Evolutionary conservation across 805 yeast genomes (phyloP).

Genomic region (Jamesozyma gamospora): DNA sequence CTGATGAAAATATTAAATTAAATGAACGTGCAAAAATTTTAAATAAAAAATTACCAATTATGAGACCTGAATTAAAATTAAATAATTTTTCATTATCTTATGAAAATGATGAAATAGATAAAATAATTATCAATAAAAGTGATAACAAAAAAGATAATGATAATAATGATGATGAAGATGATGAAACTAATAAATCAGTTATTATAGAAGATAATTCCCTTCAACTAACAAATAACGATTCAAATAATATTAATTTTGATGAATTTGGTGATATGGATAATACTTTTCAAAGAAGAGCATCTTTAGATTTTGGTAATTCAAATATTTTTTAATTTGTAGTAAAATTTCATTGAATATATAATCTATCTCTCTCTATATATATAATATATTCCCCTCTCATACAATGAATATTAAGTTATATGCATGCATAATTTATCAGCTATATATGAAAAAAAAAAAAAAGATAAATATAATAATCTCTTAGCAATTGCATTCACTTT

Average conservation of each 20-base stretch:
- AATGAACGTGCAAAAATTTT: slow-evolving; percentile 16
- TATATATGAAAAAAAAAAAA: no score
- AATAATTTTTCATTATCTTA: slow-evolving; percentile 25
- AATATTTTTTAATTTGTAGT: background rate
- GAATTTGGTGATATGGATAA: slow-evolving; percentile 27
- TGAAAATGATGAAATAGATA: slow-evolving; percentile 15
- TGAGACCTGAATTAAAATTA: slow-evolving; percentile 26
- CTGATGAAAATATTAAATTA: slow-evolving; percentile 1
- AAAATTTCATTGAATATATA: background rate
- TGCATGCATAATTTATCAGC: no score
- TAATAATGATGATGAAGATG: slow-evolving; percentile 1
- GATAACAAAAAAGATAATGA: slow-evolving; percentile 1
- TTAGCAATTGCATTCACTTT: no score
- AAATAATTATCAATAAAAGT: background rate
- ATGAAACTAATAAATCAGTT: slow-evolving; percentile 1
- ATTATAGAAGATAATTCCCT: slow-evolving; percentile 5
- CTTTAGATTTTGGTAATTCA: slow-evolving; percentile 18
- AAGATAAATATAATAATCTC: no score
- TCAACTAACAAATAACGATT: slow-evolving; percentile 2
- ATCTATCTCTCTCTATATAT: no score
- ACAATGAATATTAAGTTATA: no score
- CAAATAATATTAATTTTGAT: slow-evolving; percentile 17
- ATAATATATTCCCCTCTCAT: no score
- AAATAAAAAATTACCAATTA: slow-evolving; percentile 33
- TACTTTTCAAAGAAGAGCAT: slow-evolving; percentile 27